These are phyloP conservation scores for Ambispora gerdemannii DNA, from an alignment of 192 early-diverging fungal genomes.

Conservation along the genomic window DNA sequence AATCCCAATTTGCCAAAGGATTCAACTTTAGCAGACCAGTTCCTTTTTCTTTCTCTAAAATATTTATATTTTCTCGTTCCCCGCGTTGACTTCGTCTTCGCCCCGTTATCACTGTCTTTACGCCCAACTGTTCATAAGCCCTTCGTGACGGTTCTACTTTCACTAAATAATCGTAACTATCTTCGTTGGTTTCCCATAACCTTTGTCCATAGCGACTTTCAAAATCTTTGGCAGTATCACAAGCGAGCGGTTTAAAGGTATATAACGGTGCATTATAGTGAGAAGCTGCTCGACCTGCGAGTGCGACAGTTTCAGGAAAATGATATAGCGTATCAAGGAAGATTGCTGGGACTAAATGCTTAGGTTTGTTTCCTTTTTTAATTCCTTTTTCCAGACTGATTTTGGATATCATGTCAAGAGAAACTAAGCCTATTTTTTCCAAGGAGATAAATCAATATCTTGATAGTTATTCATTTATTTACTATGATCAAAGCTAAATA, in stretches of 20 bases:
- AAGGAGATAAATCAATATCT: too few species aligned
- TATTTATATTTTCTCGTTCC: conserved; percentile 68
- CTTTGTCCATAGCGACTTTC: conserved; percentile 66
- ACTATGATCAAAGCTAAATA: not conserved
- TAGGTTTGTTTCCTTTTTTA: conserved; percentile 30
- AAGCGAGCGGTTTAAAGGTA: conserved; percentile 69
- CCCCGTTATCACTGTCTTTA: conserved; percentile 84
- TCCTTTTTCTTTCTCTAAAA: conserved; percentile 76
- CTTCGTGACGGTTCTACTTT: conserved; percentile 93
- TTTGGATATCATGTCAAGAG: conserved; percentile 79
- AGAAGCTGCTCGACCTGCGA: conserved; percentile 63
- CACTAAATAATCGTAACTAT: conserved; percentile 84
- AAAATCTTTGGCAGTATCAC: conserved; percentile 64
- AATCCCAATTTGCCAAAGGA: conserved; percentile 88
- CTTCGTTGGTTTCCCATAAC: conserved; percentile 81
- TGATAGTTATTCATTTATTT: too few species aligned
- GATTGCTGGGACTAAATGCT: conserved; percentile 73
- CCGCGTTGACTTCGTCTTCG: conserved; percentile 85
- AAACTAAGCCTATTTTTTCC: conserved; percentile 76
- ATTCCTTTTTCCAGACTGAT: conserved; percentile 51
- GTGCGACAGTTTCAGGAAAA: conserved; percentile 85
- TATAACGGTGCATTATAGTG: conserved; percentile 68
- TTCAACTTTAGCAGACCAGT: conserved; percentile 88
- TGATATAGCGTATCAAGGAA: conserved; percentile 96
- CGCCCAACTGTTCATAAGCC: conserved; percentile 73